Evolutionary conservation across 176 grass and related monocot species (phyloP).

Genomic region (Melocanna baccifera): DNA sequence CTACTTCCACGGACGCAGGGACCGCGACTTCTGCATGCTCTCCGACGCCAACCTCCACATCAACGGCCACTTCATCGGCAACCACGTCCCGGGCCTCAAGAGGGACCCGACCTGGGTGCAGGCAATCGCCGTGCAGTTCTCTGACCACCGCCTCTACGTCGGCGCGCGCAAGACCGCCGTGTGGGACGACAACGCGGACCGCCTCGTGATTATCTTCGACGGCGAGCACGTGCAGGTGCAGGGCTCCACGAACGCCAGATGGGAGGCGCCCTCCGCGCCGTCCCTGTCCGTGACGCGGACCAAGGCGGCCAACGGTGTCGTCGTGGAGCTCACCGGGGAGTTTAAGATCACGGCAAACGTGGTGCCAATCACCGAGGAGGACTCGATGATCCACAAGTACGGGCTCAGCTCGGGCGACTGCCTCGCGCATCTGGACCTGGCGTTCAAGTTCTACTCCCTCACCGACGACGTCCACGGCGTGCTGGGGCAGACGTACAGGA

Average conservation of each 20-base stretch:
- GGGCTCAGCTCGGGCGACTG: conserved; percentile 3
- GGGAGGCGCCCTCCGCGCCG: background rate
- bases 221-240: conserved; percentile 15
- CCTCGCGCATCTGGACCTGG: conserved; percentile 21
- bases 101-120: conserved; percentile 31
- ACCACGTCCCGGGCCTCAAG: conserved; percentile 3
- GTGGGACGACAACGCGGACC: conserved; percentile 22
- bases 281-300: conserved; percentile 23
- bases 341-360: conserved; percentile 28
- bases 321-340: background rate
- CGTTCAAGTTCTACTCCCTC: conserved; percentile 29
- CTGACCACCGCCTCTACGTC: conserved; percentile 19
- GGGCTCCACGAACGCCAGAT: background rate
- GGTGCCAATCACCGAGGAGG: conserved; percentile 25
- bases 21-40: conserved; percentile 30
- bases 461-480: conserved; percentile 44
- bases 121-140: conserved; percentile 24
- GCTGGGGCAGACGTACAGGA: conserved; percentile 29
- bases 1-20: conserved; percentile 31
- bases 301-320: conserved; percentile 25
- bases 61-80: conserved; percentile 43
- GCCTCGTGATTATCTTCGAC: conserved; percentile 15
- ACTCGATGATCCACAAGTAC: conserved; percentile 24
- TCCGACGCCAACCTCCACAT: conserved; percentile 35
- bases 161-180: background rate